Conservation (phyloP, 129 eudicot genomes). For the Saussurea involucrata region DNA sequence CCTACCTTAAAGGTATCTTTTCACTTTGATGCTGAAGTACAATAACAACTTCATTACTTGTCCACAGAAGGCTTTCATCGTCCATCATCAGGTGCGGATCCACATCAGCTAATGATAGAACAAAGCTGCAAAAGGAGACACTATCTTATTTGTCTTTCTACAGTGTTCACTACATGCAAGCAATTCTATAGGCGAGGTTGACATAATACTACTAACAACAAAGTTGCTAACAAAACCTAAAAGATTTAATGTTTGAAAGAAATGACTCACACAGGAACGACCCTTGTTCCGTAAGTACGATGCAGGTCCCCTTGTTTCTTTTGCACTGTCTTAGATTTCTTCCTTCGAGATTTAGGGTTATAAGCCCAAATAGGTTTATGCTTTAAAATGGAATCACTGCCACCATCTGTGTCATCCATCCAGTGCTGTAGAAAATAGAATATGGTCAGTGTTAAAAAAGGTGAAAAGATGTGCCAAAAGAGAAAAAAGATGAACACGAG, state of each 20-base stretch:
- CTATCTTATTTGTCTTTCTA: slow-evolving; percentile 5
- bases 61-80: slow-evolving; percentile 97
- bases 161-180: neutral
- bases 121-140: slow-evolving; percentile 62
- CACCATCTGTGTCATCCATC: slow-evolving; percentile 59
- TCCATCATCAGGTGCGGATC: slow-evolving; percentile 99
- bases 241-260: neutral
- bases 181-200: neutral
- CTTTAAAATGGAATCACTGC: slow-evolving; percentile 77
- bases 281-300: slow-evolving; percentile 97
- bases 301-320: slow-evolving; percentile 76
- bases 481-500: neutral
- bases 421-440: slow-evolving; percentile 55
- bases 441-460: slow-evolving; percentile 7
- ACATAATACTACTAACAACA: neutral
- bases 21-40: slow-evolving; percentile 92
- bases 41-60: slow-evolving; percentile 94
- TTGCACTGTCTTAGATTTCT: slow-evolving; percentile 45
- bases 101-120: slow-evolving; percentile 92
- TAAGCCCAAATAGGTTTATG: slow-evolving; percentile 84
- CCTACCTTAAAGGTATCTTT: slow-evolving; percentile 82
- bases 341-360: slow-evolving; percentile 39
- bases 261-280: slow-evolving; percentile 87
- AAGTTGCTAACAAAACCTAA: neutral
- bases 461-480: neutral